phyloP scores from a whole-genome alignment of 352 stramenopile species.

The Stramenopiles sp. region DNA sequence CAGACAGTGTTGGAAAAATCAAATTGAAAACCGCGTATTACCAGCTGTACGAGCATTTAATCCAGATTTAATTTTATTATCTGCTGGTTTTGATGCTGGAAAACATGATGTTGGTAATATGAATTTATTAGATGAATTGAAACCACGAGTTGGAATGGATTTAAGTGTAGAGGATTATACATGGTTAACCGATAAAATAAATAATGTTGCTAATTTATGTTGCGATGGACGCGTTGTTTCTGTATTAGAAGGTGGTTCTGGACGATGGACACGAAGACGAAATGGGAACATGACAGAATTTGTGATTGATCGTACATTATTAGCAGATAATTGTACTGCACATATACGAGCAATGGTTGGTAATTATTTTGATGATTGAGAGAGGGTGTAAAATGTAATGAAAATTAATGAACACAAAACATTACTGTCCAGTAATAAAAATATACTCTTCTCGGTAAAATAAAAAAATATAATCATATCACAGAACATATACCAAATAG shows the following conservation, averaged over 20 bases:
- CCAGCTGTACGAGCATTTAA: slow-evolving; percentile 38
- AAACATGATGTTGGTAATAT: slow-evolving; percentile 38
- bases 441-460: too few species aligned
- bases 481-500: too few species aligned
- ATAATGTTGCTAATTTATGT: slow-evolving; percentile 24
- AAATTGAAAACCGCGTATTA: slow-evolving; percentile 15
- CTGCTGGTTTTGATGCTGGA: slow-evolving; percentile 52
- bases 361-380: not conserved
- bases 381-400: too few species aligned
- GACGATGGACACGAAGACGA: not conserved
- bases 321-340: not conserved
- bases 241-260: slow-evolving; percentile 81
- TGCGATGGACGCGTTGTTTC: slow-evolving; percentile 77
- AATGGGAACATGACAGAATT: not conserved
- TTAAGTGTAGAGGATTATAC: not conserved
- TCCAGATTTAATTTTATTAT: slow-evolving; percentile 54
- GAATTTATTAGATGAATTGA: not conserved
- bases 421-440: too few species aligned
- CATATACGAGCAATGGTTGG: not conserved
- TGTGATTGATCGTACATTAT: not conserved
- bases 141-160: not conserved
- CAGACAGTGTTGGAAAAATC: not conserved
- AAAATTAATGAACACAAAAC: too few species aligned
- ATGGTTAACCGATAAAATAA: not conserved
- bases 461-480: too few species aligned